These are phyloP conservation scores for Pseudogymnoascus sp. DNA, from an alignment of 2,329 filamentous ascomycete species.

Conservation along the genomic window DNA sequence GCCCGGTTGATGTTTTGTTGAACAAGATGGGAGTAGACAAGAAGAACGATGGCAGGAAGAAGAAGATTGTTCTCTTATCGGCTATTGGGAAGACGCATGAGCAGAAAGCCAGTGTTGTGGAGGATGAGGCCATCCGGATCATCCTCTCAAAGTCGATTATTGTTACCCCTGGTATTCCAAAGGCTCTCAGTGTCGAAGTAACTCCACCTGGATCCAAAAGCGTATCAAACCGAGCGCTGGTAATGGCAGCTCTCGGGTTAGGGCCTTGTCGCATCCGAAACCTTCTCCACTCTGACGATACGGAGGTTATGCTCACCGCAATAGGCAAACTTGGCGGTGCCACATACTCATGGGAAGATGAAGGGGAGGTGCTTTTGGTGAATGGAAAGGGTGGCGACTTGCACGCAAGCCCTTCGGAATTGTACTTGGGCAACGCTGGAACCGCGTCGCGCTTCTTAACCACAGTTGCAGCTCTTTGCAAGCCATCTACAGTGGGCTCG, in stretches of 20 bases:
- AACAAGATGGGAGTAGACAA: conserved; percentile 97
- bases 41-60: conserved; percentile 92
- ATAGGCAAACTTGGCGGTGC: conserved; percentile 77
- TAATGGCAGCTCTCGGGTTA: conserved; percentile 83
- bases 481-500: conserved; percentile 54
- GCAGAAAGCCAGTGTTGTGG: conserved; percentile 79
- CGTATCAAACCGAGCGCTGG: conserved; percentile 88
- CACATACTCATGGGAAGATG: conserved; percentile 87
- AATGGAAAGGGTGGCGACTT: conserved; percentile 85
- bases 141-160: conserved; percentile 73
- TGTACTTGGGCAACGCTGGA: conserved; percentile 94
- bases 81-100: conserved; percentile 86
- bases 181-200: conserved; percentile 61
- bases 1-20: conserved; percentile 76
- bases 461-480: conserved; percentile 78
- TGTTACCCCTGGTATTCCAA: conserved; percentile 65
- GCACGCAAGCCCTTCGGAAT: conserved; percentile 63
- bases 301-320: conserved; percentile 94
- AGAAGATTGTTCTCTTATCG: conserved; percentile 90
- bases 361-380: conserved; percentile 84
- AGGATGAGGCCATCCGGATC: conserved; percentile 74
- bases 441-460: conserved; percentile 94
- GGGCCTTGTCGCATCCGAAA: conserved; percentile 87
- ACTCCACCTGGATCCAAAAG: conserved; percentile 94
- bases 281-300: conserved; percentile 91